Percentiles rank a stretch among this genome's conserved stretches.
Evolutionary conservation across 2,329 filamentous ascomycete species (phyloP).

Genomic region (Escovopsis sp.): DNA sequence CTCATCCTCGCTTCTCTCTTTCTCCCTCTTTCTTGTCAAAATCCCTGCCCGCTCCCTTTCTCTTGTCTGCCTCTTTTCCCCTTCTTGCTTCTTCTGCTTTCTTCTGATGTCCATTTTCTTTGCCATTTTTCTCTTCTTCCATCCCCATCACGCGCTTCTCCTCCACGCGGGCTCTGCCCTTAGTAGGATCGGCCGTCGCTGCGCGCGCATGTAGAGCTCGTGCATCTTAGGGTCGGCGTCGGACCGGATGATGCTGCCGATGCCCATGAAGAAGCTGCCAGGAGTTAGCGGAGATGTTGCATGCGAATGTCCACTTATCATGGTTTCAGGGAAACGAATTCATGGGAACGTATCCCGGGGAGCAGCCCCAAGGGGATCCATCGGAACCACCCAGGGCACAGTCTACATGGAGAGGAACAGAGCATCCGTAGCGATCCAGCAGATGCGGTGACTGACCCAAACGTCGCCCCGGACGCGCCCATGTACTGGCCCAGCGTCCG

Average conservation of each 20-base stretch:
- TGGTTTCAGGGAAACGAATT: neutral
- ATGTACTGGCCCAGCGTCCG: slow-evolving; percentile 93
- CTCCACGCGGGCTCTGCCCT: slow-evolving; percentile 24
- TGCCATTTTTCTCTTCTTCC: neutral
- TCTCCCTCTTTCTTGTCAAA: too few relatives aligned
- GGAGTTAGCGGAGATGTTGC: slow-evolving; percentile 13
- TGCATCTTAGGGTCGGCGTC: slow-evolving; percentile 65
- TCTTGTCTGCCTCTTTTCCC: too few relatives aligned
- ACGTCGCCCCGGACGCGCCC: slow-evolving; percentile 85
- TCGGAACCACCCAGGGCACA: too few relatives aligned
- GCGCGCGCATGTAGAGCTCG: slow-evolving; percentile 61
- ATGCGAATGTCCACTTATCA: too few relatives aligned
- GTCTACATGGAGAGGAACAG: too few relatives aligned
- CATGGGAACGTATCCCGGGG: too few relatives aligned
- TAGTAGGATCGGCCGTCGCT: slow-evolving; percentile 55
- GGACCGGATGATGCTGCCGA: slow-evolving; percentile 88
- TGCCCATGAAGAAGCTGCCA: slow-evolving; percentile 87
- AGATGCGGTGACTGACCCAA: slow-evolving; percentile 57
- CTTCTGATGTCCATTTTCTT: slow-evolving; percentile 3
- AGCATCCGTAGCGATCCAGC: too few relatives aligned
- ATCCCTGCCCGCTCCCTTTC: too few relatives aligned
- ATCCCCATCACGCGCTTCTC: slow-evolving; percentile 6
- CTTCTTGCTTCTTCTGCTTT: too few relatives aligned
- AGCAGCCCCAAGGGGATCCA: too few relatives aligned
- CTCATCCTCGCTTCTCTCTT: too few relatives aligned